Evolutionary conservation across 495 filamentous ascomycete species (phyloP).

Genomic region (Trichoderma virens): DNA sequence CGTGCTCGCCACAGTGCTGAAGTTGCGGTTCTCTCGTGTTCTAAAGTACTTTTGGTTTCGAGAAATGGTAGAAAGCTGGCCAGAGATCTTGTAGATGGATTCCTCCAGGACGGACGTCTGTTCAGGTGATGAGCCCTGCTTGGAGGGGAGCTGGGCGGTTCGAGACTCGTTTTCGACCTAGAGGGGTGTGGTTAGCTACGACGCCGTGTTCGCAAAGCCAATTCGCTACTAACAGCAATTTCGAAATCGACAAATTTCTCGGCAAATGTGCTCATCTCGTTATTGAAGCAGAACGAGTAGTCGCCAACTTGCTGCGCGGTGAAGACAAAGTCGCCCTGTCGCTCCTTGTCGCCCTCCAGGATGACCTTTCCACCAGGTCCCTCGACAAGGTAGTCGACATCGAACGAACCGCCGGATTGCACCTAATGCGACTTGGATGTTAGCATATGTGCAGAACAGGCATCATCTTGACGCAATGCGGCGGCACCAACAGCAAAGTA

Average conservation of each 20-base stretch:
- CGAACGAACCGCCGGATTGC: conserved; percentile 92
- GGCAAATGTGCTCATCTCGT: conserved; percentile 94
- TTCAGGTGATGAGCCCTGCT: conserved; percentile 85
- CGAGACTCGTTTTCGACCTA: conserved; percentile 93
- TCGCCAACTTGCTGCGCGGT: conserved; percentile 90
- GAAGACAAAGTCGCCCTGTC: conserved; percentile 97
- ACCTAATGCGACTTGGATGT: conserved; percentile 46
- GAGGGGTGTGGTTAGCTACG: conserved; percentile 3
- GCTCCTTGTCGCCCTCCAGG: conserved; percentile 81
- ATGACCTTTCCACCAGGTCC: conserved; percentile 79
- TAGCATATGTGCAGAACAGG: conserved; percentile 9
- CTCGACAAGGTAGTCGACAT: conserved; percentile 84
- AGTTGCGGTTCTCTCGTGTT: conserved; percentile 96
- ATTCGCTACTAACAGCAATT: conserved; percentile 64
- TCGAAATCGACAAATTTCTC: conserved; percentile 99
- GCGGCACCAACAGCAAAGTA: conserved; percentile 81
- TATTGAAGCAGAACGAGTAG: conserved; percentile 97
- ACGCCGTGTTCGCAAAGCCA: background rate
- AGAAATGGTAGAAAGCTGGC: conserved; percentile 89
- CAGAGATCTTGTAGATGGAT: conserved; percentile 90
- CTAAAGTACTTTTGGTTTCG: conserved; percentile 99
- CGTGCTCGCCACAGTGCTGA: conserved; percentile 94
- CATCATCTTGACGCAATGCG: conserved; percentile 2
- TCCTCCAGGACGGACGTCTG: conserved; percentile 89
- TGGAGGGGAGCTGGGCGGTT: conserved; percentile 69